These are phyloP conservation scores for Forsythia viridissima DNA, from an alignment of 257 asterid genomes.

Conservation along the genomic window DNA sequence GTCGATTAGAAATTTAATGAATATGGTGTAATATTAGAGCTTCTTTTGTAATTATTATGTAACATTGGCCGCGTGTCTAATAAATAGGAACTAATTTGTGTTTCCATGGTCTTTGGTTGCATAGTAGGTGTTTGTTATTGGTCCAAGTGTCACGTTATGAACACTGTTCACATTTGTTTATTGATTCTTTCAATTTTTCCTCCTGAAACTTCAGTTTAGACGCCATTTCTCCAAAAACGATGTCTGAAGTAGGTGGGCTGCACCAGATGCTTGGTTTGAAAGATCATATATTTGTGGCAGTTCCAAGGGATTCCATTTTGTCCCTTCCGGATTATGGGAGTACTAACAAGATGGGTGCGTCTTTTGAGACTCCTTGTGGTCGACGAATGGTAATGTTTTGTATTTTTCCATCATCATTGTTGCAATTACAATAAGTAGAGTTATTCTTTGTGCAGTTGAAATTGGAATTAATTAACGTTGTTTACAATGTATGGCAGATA, in stretches of 20 bases:
- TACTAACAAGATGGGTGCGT: slow-evolving; percentile 73
- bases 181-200: background rate
- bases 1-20: background rate
- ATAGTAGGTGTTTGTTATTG: slow-evolving; percentile 26
- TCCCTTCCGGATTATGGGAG: slow-evolving; percentile 71
- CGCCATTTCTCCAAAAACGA: slow-evolving; percentile 60
- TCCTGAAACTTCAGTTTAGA: slow-evolving; percentile 50
- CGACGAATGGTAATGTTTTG: slow-evolving; percentile 61
- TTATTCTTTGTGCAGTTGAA: background rate
- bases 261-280: slow-evolving; percentile 66
- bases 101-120: background rate
- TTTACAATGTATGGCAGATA: slow-evolving; percentile 40
- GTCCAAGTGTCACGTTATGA: slow-evolving; percentile 10
- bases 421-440: background rate
- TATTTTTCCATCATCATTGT: background rate
- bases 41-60: background rate
- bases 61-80: background rate
- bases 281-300: slow-evolving; percentile 62
- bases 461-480: background rate
- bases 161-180: background rate
- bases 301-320: slow-evolving; percentile 72
- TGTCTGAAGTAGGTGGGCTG: slow-evolving; percentile 77
- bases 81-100: background rate
- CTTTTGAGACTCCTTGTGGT: slow-evolving; percentile 88
- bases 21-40: background rate